Evolutionary conservation across 208 protist species (phyloP).

Genomic region (Acanthamoeba sp.): DNA sequence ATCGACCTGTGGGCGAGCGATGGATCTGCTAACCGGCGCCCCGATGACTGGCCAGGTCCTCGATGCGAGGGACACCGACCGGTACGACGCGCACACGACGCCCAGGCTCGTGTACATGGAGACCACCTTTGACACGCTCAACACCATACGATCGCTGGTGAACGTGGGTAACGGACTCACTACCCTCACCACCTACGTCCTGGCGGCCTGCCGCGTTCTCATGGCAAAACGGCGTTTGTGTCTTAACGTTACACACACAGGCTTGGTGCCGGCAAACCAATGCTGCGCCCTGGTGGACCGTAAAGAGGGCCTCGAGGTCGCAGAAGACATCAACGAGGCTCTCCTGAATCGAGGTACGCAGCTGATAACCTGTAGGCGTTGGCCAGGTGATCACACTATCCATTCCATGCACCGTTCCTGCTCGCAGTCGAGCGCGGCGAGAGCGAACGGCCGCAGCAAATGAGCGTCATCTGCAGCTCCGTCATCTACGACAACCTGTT

Average conservation of each 20-base stretch:
- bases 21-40: too few species aligned
- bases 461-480: constrained; percentile 37
- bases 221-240: background rate
- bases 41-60: background rate
- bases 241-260: background rate
- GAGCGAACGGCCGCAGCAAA: background rate
- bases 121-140: background rate
- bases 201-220: too few species aligned
- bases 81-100: background rate
- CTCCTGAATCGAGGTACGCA: background rate
- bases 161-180: too few species aligned
- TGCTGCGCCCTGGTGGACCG: constrained; percentile 13
- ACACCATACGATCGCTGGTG: background rate
- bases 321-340: constrained; percentile 2
- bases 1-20: too few species aligned
- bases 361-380: too few species aligned
- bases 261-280: background rate
- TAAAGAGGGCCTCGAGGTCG: background rate
- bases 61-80: background rate
- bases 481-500: constrained; percentile 44
- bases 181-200: too few species aligned
- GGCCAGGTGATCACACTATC: too few species aligned
- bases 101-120: constrained; percentile 18
- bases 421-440: background rate
- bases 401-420: too few species aligned